Evolutionary conservation across 1,139 yeast species (phyloP).

Genomic region (Geotrichum candidum): DNA sequence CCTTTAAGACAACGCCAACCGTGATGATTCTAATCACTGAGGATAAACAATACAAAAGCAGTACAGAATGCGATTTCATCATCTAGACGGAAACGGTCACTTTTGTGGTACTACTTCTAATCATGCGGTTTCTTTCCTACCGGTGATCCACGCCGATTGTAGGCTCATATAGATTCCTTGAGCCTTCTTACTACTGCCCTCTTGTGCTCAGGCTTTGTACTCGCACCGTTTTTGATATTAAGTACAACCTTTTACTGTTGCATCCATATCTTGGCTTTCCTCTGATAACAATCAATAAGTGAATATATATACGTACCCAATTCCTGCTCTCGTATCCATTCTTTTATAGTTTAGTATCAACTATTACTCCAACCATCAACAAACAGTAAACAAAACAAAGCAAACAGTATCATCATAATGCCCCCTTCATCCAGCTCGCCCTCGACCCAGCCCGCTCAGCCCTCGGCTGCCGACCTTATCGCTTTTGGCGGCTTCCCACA

Average conservation of each 20-base stretch:
- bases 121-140: too few species aligned
- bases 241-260: too few species aligned
- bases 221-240: too few species aligned
- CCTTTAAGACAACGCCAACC: too few species aligned
- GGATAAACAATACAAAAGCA: neutral
- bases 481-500: constrained; percentile 18
- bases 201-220: too few species aligned
- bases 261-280: neutral
- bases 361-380: too few species aligned
- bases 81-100: neutral
- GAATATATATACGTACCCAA: too few species aligned
- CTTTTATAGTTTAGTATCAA: neutral
- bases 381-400: neutral
- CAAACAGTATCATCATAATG: neutral
- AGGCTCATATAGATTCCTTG: too few species aligned
- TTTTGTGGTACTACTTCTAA: neutral
- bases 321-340: neutral
- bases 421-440: neutral
- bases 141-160: too few species aligned
- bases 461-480: constrained; percentile 13
- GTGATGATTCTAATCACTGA: too few species aligned
- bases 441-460: neutral
- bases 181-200: too few species aligned
- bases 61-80: neutral
- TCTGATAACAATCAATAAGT: too few species aligned